These are phyloP conservation scores for Ehretia macrophylla DNA, from an alignment of 257 asterid genomes.

Conservation along the genomic window DNA sequence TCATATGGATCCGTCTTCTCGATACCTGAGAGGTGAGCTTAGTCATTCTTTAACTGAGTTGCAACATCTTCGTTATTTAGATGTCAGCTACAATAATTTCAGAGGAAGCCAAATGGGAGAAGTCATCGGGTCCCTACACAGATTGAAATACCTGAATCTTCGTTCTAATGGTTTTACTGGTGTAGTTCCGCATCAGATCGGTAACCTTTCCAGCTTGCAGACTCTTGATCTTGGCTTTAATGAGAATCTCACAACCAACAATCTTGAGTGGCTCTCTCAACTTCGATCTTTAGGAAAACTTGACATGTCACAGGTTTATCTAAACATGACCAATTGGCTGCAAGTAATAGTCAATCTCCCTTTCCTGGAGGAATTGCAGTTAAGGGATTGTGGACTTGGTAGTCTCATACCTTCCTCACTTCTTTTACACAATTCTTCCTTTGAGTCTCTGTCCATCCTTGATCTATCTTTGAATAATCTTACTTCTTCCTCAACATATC, in stretches of 20 bases:
- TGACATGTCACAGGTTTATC: background rate
- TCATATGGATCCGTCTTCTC: background rate
- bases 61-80: slow-evolving; percentile 1
- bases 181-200: slow-evolving; percentile 3
- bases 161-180: background rate
- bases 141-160: background rate
- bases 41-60: background rate
- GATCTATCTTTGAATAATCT: background rate
- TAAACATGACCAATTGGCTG: background rate
- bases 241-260: background rate
- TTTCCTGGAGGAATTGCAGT: background rate
- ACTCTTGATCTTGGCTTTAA: background rate
- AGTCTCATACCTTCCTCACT: background rate
- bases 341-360: background rate
- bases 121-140: slow-evolving; percentile 7
- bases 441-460: background rate
- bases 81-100: slow-evolving; percentile 5
- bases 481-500: slow-evolving; percentile 3
- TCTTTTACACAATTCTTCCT: background rate
- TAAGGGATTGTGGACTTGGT: background rate
- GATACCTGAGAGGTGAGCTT: slow-evolving; percentile 6
- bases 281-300: background rate
- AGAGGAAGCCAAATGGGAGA: slow-evolving; percentile 2
- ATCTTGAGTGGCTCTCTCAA: background rate
- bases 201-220: slow-evolving; percentile 13